These are phyloP conservation scores for Graphiopsis chlorocephala DNA, from an alignment of 2,329 filamentous ascomycete species.

Conservation along the genomic window DNA sequence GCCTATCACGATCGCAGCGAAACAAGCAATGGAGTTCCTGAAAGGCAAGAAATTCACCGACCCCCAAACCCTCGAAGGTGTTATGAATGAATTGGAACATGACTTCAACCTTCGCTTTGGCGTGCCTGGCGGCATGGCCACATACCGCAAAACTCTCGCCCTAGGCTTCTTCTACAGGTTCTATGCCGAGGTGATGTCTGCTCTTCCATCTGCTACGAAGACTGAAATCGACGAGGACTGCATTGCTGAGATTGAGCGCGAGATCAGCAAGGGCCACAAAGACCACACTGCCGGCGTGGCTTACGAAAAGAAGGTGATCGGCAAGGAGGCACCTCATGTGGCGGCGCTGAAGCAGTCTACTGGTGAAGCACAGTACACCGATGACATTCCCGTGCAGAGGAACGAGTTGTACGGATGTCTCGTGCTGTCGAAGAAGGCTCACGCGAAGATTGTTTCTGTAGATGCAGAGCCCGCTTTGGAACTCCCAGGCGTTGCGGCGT, in stretches of 20 bases:
- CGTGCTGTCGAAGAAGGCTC: conserved; percentile 82
- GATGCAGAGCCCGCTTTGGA: conserved; percentile 74
- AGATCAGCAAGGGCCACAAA: conserved; percentile 75
- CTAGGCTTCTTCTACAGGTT: conserved; percentile 96
- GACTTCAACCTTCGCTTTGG: conserved; percentile 89
- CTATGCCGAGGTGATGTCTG: conserved; percentile 80
- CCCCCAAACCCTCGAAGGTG: conserved; percentile 78
- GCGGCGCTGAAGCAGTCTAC: conserved; percentile 91
- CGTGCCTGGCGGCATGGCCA: conserved; percentile 96
- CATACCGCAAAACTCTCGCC: conserved; percentile 86
- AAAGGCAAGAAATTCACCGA: conserved; percentile 77
- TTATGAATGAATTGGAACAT: conserved; percentile 81
- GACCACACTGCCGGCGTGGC: conserved; percentile 72
- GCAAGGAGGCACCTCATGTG: conserved; percentile 81
- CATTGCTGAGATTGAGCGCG: conserved; percentile 78
- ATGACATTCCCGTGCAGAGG: conserved; percentile 82
- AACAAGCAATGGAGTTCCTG: conserved; percentile 70
- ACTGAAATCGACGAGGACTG: conserved; percentile 67
- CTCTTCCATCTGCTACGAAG: conserved; percentile 48
- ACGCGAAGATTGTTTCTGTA: conserved; percentile 77
- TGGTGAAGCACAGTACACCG: conserved; percentile 92
- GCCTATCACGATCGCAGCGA: conserved; percentile 82
- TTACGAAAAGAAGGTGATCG: conserved; percentile 79
- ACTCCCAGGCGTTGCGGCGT: conserved; percentile 79
- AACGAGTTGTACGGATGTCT: conserved; percentile 89